Evolutionary conservation across 441 rosid genomes (phyloP).

Genomic region (Rhodomyrtus psidioides): DNA sequence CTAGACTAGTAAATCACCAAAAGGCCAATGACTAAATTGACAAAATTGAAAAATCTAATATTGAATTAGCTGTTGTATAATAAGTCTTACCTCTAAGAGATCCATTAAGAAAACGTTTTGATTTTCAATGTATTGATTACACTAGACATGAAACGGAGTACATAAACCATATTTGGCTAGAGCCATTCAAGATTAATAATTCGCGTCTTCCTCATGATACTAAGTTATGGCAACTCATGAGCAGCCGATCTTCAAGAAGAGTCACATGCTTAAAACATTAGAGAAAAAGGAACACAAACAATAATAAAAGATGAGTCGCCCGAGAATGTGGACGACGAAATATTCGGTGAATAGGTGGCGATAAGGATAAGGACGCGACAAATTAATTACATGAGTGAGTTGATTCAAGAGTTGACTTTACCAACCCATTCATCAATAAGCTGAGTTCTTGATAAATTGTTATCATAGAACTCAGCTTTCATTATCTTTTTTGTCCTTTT

Average conservation of each 20-base stretch:
- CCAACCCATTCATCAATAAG: neutral
- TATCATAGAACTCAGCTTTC: too few species aligned
- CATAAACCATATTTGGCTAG: neutral
- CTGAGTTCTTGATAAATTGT: too few species aligned
- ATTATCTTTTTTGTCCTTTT: too few species aligned
- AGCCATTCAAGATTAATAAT: neutral
- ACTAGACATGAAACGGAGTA: too few species aligned
- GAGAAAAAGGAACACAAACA: neutral
- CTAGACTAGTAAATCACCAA: too few species aligned
- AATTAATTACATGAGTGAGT: neutral
- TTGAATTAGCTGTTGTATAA: too few species aligned
- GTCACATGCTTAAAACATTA: neutral
- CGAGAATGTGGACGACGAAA: neutral
- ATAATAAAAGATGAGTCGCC: fast-evolving
- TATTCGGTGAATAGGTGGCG: neutral
- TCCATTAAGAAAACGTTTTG: too few species aligned
- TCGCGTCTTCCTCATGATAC: neutral
- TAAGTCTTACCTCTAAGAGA: too few species aligned
- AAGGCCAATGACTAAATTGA: too few species aligned
- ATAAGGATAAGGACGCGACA: neutral
- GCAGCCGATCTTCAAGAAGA: neutral
- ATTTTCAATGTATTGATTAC: too few species aligned
- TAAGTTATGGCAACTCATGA: neutral
- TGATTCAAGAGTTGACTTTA: too few species aligned
- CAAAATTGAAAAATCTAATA: too few species aligned